These are phyloP conservation scores for Vaccinium macrocarpon DNA, from an alignment of 148 eudicot species.

Conservation along the genomic window DNA sequence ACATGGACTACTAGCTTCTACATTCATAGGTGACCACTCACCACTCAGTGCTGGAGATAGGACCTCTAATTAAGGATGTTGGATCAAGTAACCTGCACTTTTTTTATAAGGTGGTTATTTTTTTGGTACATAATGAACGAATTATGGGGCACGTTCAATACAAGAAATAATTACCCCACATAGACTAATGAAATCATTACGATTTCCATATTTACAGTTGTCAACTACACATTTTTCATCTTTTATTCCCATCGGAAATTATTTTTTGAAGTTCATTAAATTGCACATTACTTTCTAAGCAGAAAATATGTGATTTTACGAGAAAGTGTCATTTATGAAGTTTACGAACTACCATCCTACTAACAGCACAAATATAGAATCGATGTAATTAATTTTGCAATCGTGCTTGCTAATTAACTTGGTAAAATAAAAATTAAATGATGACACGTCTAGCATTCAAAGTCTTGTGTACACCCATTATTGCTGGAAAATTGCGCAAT, in stretches of 20 bases:
- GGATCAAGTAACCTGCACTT: background rate
- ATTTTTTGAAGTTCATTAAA: background rate
- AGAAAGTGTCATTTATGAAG: background rate
- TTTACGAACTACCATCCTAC: background rate
- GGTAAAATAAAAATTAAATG: too few species aligned
- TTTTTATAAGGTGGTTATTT: too few species aligned
- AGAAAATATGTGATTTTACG: background rate
- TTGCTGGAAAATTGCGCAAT: background rate
- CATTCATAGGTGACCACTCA: background rate
- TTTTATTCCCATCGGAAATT: background rate
- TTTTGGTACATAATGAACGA: too few species aligned
- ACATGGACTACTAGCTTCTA: background rate
- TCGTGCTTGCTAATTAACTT: background rate
- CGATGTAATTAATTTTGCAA: background rate
- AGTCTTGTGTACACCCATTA: too few species aligned
- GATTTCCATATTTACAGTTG: too few species aligned
- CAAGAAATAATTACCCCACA: too few species aligned
- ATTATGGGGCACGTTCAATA: background rate
- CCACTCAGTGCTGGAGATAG: background rate
- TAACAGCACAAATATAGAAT: background rate
- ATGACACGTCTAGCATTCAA: too few species aligned
- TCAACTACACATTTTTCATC: too few species aligned
- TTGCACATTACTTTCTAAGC: background rate
- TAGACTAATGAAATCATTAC: too few species aligned
- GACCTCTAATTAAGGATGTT: background rate